Conservation (phyloP, 805 yeast genomes). For the Hyphopichia homilentoma region DNA sequence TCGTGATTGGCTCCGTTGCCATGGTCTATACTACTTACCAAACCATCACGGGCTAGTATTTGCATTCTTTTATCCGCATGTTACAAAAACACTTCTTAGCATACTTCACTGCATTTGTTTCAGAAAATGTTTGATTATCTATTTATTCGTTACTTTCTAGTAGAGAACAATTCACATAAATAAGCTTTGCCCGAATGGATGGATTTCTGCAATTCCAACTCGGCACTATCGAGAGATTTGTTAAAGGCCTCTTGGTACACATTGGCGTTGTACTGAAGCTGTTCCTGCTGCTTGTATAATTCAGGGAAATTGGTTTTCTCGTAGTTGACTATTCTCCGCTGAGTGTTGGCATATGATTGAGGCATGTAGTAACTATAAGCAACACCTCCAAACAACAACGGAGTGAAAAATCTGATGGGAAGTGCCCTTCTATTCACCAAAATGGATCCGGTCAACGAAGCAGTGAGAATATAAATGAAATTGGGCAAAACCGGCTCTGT, state of each 20-base stretch:
- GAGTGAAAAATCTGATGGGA: conserved; percentile 49
- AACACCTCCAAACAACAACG: conserved; percentile 46
- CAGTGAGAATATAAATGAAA: conserved; percentile 51
- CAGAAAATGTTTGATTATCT: too few relatives aligned
- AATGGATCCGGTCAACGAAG: conserved; percentile 55
- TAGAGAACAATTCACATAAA: conserved; percentile 9
- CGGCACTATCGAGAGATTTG: conserved; percentile 8
- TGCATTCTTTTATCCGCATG: conserved; percentile 4
- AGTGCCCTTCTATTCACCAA: conserved; percentile 44
- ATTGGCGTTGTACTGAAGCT: conserved; percentile 9
- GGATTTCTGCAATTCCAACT: conserved; percentile 12
- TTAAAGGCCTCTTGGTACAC: conserved; percentile 9
- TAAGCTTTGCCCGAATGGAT: conserved; percentile 26
- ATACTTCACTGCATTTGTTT: too few relatives aligned
- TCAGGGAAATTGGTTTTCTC: conserved; percentile 32
- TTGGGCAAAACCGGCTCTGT: conserved; percentile 56
- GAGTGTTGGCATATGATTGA: conserved; percentile 34
- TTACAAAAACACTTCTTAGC: too few relatives aligned
- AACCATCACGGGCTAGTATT: conserved; percentile 36
- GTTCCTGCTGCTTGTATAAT: conserved; percentile 22
- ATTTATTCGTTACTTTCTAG: conserved; percentile 6
- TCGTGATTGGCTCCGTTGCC: conserved; percentile 54
- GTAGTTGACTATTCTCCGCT: conserved; percentile 15
- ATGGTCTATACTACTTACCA: conserved; percentile 68
- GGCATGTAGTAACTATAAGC: conserved; percentile 51